Conservation (phyloP, 2,329 filamentous ascomycete genomes). For the Pezicula radicicola region DNA sequence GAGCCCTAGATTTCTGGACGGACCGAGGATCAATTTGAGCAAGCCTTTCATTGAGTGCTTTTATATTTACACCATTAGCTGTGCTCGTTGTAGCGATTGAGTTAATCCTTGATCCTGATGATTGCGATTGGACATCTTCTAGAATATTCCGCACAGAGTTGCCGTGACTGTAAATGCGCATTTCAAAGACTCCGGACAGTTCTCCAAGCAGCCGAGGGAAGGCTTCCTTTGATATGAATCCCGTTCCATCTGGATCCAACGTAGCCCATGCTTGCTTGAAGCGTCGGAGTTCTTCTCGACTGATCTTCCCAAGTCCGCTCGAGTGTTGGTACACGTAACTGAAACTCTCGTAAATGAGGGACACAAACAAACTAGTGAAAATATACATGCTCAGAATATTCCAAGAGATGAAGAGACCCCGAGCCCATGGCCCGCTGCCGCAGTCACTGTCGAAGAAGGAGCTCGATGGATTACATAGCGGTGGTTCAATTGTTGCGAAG, state of each 20-base stretch:
- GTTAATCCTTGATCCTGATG: conserved; percentile 37
- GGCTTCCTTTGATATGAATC: conserved; percentile 84
- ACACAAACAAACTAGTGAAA: conserved; percentile 97
- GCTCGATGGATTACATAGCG: conserved; percentile 70
- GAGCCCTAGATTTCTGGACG: conserved; percentile 71
- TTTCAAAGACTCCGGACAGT: conserved; percentile 92
- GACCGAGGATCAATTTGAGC: conserved; percentile 69
- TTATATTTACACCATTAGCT: conserved; percentile 63
- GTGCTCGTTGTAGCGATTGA: conserved; percentile 52
- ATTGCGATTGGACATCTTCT: conserved; percentile 65
- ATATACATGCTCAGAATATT: conserved; percentile 99
- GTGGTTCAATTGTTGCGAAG: conserved; percentile 75
- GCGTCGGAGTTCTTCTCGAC: conserved; percentile 87
- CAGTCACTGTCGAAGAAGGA: conserved; percentile 89
- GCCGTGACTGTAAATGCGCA: conserved; percentile 91
- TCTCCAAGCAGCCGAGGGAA: conserved; percentile 89
- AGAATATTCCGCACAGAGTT: conserved; percentile 84
- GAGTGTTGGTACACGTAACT: conserved; percentile 98
- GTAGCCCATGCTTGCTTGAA: conserved; percentile 99
- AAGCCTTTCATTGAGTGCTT: conserved; percentile 71
- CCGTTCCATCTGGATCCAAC: conserved; percentile 86
- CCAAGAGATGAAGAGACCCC: conserved; percentile 89
- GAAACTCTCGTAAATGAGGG: conserved; percentile 98
- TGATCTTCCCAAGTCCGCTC: conserved; percentile 86
- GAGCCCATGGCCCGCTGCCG: conserved; percentile 84